phyloP scores from a whole-genome alignment of 2,329 filamentous ascomycete species.

The Emmonsiellopsis sp. region DNA sequence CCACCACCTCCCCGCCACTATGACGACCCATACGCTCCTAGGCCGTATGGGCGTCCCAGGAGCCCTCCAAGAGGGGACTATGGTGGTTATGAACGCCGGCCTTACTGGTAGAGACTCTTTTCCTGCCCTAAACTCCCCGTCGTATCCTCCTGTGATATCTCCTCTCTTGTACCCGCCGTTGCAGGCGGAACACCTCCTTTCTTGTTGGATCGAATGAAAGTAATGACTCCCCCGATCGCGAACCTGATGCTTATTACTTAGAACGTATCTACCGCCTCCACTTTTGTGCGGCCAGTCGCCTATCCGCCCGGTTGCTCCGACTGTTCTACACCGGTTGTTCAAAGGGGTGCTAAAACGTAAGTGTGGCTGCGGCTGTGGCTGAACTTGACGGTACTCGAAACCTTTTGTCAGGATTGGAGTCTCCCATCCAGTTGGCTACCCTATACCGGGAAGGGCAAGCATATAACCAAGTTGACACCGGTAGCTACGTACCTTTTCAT shows the following conservation, averaged over 20 bases:
- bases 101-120: constrained; percentile 34
- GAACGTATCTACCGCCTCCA: constrained; percentile 1
- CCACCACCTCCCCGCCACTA: constrained; percentile 47
- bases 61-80: constrained; percentile 30
- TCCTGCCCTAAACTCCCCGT: constrained; percentile 20
- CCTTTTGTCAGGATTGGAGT: not conserved
- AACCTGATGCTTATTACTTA: constrained; percentile 11
- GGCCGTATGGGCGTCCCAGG: constrained; percentile 43
- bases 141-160: constrained; percentile 7
- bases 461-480: not conserved
- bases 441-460: not conserved
- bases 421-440: not conserved
- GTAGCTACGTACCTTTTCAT: not conserved
- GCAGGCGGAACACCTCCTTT: not conserved
- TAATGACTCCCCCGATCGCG: constrained; percentile 4
- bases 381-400: not conserved
- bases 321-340: not conserved
- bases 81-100: constrained; percentile 34
- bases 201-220: constrained; percentile 3
- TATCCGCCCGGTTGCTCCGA: not conserved
- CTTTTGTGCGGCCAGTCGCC: not conserved
- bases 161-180: not conserved
- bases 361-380: not conserved
- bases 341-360: not conserved
- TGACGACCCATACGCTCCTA: constrained; percentile 51